phyloP scores from a whole-genome alignment of 31 red algal genomes.

The Odonthalia washingtoniensis region DNA sequence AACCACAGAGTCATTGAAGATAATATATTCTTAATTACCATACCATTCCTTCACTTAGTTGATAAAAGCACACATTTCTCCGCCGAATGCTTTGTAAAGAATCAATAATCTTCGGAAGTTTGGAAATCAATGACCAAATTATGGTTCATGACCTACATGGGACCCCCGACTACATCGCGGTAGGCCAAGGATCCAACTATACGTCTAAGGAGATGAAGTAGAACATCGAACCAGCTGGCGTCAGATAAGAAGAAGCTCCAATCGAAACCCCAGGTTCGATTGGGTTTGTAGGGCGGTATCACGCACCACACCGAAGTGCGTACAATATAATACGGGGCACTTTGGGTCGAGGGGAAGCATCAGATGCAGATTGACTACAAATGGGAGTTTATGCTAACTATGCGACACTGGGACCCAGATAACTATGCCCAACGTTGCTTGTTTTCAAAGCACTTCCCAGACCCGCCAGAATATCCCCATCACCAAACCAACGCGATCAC shows the following conservation, averaged over 20 bases:
- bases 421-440: neutral
- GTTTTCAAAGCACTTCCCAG: neutral
- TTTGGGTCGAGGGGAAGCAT: neutral
- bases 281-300: neutral
- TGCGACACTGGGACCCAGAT: neutral
- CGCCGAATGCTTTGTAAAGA: neutral
- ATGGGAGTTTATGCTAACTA: neutral
- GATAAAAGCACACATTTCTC: neutral
- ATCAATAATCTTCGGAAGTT: neutral
- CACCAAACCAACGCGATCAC: neutral
- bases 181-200: neutral
- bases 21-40: neutral
- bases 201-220: neutral
- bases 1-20: neutral
- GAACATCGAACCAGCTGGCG: neutral
- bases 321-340: neutral
- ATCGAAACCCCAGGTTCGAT: neutral
- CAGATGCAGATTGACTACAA: neutral
- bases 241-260: neutral
- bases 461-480: neutral
- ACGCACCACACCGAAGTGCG: neutral
- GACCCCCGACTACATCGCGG: neutral
- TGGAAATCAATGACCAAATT: neutral
- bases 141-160: neutral
- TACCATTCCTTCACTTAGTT: neutral